Evolutionary conservation across 352 stramenopile species (phyloP).

Genomic region (Globisporangium parvum): DNA sequence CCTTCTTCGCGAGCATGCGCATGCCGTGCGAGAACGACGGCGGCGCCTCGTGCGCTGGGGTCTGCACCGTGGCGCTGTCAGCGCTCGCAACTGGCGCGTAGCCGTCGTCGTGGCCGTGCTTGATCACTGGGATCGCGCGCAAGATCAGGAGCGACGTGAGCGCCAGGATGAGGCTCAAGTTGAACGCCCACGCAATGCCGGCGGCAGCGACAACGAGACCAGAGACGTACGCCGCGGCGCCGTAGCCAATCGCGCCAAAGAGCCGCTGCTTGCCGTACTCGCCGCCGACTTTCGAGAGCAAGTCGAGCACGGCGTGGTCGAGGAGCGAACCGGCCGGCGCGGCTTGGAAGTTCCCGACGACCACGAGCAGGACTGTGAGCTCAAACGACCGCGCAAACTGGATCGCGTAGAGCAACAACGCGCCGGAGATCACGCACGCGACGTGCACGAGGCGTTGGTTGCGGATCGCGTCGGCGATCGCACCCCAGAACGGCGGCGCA

Average conservation of each 20-base stretch:
- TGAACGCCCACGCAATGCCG: conserved; percentile 76
- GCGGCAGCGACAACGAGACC: conserved; percentile 46
- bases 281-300: conserved; percentile 58
- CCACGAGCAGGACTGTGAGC: conserved; percentile 42
- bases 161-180: conserved; percentile 44
- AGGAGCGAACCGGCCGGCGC: conserved; percentile 54
- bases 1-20: conserved; percentile 28
- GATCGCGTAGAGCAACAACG: conserved; percentile 51
- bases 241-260: conserved; percentile 71
- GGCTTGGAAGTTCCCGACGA: conserved; percentile 58
- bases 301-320: conserved; percentile 62
- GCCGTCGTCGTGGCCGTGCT: conserved; percentile 20
- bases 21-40: conserved; percentile 47
- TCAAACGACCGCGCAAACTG: conserved; percentile 52
- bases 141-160: conserved; percentile 58
- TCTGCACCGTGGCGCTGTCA: conserved; percentile 6
- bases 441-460: conserved; percentile 63
- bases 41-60: conserved; percentile 1
- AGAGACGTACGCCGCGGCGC: conserved; percentile 57
- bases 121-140: conserved; percentile 48
- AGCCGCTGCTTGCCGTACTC: conserved; percentile 84
- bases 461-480: conserved; percentile 57
- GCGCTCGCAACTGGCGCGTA: conserved; percentile 20
- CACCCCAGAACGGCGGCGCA: conserved; percentile 67
- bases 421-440: conserved; percentile 45